Evolutionary conservation across 2,329 filamentous ascomycete genomes (phyloP), one percentile per base, ranked within the genome.

Genomic region (Teratosphaeria zuluensis): DNA sequence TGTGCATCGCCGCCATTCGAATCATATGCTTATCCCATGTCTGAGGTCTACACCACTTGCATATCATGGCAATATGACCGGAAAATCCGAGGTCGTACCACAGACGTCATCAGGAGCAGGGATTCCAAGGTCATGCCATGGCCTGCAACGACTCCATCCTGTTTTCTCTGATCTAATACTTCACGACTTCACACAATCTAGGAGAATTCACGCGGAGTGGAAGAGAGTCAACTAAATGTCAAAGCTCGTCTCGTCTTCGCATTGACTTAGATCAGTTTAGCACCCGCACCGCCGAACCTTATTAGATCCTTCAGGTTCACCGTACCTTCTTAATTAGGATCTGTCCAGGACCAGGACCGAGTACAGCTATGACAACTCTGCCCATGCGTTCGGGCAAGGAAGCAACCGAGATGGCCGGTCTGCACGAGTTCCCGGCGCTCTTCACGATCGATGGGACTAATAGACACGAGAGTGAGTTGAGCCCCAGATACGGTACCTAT

Each of bases 391-490:
- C 42, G 1, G 42, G 42, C 42, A 48, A 48, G 19, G 19, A 48
- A n/a, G 42, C 42, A n/a, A 48, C 42, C 9, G 61, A 58, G 33
- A 58, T 60, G 61, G 56, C 63, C 21, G 61, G 53, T 28, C 54
- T 61, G 33, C 59, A 62, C 28, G 60, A 66, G 19, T 72, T 72
- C 55, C 71, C 72, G 16, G 62, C 70, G 57, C 61, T 74, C 52
- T 74, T 74, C 65, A 73, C 68, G n/a, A 66, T 74, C 54, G 67
- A 68, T 32, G 65, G 66, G 54, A 67, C 65, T 33, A 64, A 63
- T 53, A 65, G 72, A 51, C 72, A 74, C 59, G 72, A 74, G 58
- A 56, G 70, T 64, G 59, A 61, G 58, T 1, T 21, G 1, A n/a
- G 24, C 24, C 12, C 35, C 35, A 19, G 21, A 21, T 16, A 32